Evolutionary conservation across 257 asterid genomes (phyloP).

Genomic region (Solanum verrucosum): DNA sequence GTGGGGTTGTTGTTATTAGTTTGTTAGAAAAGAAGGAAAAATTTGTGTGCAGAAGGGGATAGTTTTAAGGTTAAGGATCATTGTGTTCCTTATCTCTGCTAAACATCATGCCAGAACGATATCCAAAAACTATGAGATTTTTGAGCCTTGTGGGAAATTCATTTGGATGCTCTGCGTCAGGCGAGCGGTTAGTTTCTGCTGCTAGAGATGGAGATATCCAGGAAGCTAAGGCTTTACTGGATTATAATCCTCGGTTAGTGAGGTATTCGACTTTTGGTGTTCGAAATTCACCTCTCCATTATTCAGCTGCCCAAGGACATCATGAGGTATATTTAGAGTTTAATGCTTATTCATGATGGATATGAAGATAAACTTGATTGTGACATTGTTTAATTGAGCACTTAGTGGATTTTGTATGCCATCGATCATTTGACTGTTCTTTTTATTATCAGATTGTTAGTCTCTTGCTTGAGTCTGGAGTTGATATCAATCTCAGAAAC

Average conservation of each 20-base stretch:
- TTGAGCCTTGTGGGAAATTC: constrained; percentile 79
- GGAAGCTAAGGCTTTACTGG: constrained; percentile 90
- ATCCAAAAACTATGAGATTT: constrained; percentile 44
- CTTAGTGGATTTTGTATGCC: not conserved
- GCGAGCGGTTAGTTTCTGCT: constrained; percentile 81
- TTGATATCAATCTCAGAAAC: constrained; percentile 79
- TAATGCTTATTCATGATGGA: not conserved
- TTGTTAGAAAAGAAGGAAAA: constrained; percentile 32
- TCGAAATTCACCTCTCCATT: constrained; percentile 86
- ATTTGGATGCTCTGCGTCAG: constrained; percentile 91
- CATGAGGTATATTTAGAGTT: constrained; percentile 49
- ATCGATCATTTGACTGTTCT: constrained; percentile 1
- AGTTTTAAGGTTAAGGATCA: constrained; percentile 1
- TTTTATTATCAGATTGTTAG: constrained; percentile 51
- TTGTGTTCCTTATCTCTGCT: not conserved
- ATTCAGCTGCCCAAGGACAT: constrained; percentile 91
- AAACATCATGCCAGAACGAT: not conserved
- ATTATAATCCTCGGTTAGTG: constrained; percentile 77
- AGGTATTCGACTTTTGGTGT: constrained; percentile 82
- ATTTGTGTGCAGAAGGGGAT: constrained; percentile 8
- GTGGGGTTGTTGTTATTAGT: constrained; percentile 25
- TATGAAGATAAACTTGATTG: not conserved
- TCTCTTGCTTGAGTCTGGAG: constrained; percentile 74
- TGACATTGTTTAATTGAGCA: not conserved
- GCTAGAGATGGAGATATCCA: constrained; percentile 94